These are phyloP conservation scores for Caloboletus inedulis DNA, from an alignment of 1,284 basidiomycete genomes.

Conservation along the genomic window DNA sequence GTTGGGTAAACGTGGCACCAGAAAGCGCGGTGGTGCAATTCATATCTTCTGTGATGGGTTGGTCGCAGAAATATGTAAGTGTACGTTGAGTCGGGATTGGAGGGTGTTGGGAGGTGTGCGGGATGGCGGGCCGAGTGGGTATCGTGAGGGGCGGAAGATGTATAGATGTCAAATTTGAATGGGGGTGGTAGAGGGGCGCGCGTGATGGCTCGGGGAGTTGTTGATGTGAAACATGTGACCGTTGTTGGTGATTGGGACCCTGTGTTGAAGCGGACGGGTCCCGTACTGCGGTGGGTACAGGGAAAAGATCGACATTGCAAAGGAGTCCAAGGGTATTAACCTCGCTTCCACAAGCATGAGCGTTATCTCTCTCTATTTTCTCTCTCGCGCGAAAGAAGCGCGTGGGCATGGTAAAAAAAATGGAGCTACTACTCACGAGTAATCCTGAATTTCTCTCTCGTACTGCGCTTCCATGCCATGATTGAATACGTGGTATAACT, in stretches of 20 bases:
- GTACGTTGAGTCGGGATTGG: constrained; percentile 26
- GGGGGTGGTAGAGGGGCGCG: constrained; percentile 19
- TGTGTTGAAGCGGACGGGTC: constrained; percentile 5
- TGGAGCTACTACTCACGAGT: constrained; percentile 40
- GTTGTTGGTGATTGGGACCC: constrained; percentile 5
- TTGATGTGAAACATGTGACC: constrained; percentile 9
- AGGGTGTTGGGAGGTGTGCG: constrained; percentile 4
- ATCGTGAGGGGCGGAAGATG: constrained; percentile 25
- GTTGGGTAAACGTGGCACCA: constrained; percentile 64
- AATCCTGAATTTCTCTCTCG: constrained; percentile 45
- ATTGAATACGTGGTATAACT: constrained; percentile 45
- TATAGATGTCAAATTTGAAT: constrained; percentile 11
- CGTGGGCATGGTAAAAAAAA: neutral
- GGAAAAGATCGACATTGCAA: constrained; percentile 64
- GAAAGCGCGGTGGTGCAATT: constrained; percentile 57
- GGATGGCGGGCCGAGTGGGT: constrained; percentile 7
- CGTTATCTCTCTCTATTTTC: neutral
- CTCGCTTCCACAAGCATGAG: constrained; percentile 34
- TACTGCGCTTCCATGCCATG: constrained; percentile 37
- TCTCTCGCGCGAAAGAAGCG: neutral
- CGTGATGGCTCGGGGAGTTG: constrained; percentile 13
- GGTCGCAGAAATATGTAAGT: constrained; percentile 39
- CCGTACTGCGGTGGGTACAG: constrained; percentile 36
- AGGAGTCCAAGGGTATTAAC: constrained; percentile 51
- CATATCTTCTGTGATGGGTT: constrained; percentile 45